Percentiles rank a stretch among this genome's conserved stretches.
Evolutionary conservation across 129 eudicot species (phyloP).

Genomic region (Smallanthus sonchifolius): DNA sequence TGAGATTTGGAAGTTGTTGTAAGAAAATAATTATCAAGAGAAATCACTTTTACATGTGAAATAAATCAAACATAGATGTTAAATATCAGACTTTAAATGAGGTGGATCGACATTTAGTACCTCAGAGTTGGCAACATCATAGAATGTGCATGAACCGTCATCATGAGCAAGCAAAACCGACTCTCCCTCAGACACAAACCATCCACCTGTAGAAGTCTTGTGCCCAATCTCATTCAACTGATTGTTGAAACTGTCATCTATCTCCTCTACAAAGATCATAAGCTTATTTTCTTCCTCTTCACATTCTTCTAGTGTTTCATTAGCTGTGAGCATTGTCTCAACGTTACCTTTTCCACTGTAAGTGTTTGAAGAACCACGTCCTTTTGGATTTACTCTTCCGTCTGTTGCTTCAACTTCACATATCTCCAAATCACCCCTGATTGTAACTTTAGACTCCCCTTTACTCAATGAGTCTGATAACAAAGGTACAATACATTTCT

Average conservation of each 20-base stretch:
- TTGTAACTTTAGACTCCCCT: slow-evolving; percentile 31
- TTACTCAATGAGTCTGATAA: slow-evolving; percentile 49
- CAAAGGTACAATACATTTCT: slow-evolving; percentile 29
- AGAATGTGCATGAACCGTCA: slow-evolving; percentile 81
- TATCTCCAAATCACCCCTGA: slow-evolving; percentile 15
- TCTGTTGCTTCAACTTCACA: slow-evolving; percentile 56
- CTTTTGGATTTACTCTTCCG: slow-evolving; percentile 15
- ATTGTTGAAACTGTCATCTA: slow-evolving; percentile 40
- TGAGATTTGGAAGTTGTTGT: not conserved
- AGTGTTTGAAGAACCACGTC: slow-evolving; percentile 25
- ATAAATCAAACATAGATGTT: too few relatives aligned
- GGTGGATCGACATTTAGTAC: slow-evolving; percentile 27
- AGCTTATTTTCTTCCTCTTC: slow-evolving; percentile 55
- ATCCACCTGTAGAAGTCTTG: slow-evolving; percentile 81
- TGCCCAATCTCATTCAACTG: slow-evolving; percentile 58
- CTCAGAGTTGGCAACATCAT: slow-evolving; percentile 82
- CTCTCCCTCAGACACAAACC: slow-evolving; percentile 95
- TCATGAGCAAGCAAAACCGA: slow-evolving; percentile 79
- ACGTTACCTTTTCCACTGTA: slow-evolving; percentile 15
- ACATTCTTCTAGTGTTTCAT: slow-evolving; percentile 74
- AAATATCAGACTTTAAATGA: not conserved
- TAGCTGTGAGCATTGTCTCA: slow-evolving; percentile 43
- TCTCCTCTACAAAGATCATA: slow-evolving; percentile 60
- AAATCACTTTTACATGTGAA: not conserved
- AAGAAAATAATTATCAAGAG: not conserved